Base-by-base conservation (phyloP, 495 filamentous ascomycete species). In the Aspergillus funiculosus region DNA sequence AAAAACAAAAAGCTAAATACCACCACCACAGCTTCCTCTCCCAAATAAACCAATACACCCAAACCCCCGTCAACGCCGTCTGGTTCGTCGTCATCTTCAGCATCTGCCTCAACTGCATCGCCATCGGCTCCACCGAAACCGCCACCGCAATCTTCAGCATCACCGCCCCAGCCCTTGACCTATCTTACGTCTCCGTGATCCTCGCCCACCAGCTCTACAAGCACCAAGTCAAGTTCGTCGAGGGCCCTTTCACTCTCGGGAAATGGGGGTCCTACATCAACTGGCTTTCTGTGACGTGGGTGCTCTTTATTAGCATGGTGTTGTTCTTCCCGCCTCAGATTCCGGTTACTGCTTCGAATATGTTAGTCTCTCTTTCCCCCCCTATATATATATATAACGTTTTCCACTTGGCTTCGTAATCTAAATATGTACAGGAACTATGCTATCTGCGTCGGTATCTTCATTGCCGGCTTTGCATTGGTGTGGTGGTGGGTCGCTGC, bases 31-130 rank as follows among this genome's bases (percentile, higher is more conserved):
- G 71, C 5, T 72, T 78, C 58, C 77, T 81, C 58, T 72, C 74
- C 20, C 75, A 75, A 45, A 66, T 85, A 42, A 82, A 84, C 50
- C 20, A 46, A 6, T 25, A 62, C 11, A 85, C 82, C 1, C 68
- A 77, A 13, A 85, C 82, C 2, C 82, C 82, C 1, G 68, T 85
- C 50, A 82, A 84, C 50, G 73, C 78, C 5, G 82, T 86, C 49
- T 86, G 82, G 82, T 79, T 85, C 34, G 80, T 86, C 41, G 82
- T 85, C 8, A 37, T 75, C 40, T 81, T 80, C 64, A 81, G 76
- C 54, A 66, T 69, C 46, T 63, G 62, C 15, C 71, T 86, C 20
- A 81, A 79, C 48, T 72, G 78, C 37, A 83, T 86, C 56, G 82
- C 77, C n/a, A 80, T 86, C 28, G 82, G 81, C 10, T 75, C 68